Base-by-base conservation (phyloP, 768 basidiomycete species). In the Heimioporus sp. region DNA sequence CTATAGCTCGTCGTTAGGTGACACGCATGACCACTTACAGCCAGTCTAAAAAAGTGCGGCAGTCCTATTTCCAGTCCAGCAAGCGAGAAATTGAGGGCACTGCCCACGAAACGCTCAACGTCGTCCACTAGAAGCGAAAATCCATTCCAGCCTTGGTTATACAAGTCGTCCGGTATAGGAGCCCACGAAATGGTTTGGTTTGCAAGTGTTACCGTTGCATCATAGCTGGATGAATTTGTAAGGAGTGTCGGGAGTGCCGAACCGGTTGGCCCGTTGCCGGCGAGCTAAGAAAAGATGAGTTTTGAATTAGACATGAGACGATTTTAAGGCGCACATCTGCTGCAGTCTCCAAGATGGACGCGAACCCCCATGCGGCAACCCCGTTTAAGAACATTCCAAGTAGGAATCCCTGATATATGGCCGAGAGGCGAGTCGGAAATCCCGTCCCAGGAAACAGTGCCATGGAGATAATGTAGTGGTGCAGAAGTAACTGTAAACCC, bases 101-200 rank as follows among this genome's bases (percentile, higher is more conserved):
- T 67, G 10, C 92, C 90, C n/a, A 76, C 66, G 62, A 87, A 92
- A 57, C 86, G 76, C 65, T 91, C 82, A 0, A 95, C 91, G 58
- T 94, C 92, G 63, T 94, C 90, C n/a, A 92, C 80, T 13, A 94
- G 74, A 21, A 94, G 76, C 0, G 81, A 73, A 61, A 90, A 92
- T 6, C 89, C 89, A 60, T 86, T 82, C 87, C 87, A 92, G 3
- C 73, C 76, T 31, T 68, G 63, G 17, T 30, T 56, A 6, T 44
- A 38, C 17, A 70, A 37, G 24, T 43, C 50, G 6, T 64, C 60
- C 9, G 80, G 75, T 8, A 83, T 68, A 1, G 64, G 65, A 30
- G 69, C 72, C 89, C 89, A 90, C 0, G 63, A 65, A 5, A 91
- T 74, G 0, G 72, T 74, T 58, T 86, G 84, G 55, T 80, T 76